phyloP scores from a whole-genome alignment of 805 yeast genomes.

The Myxozyma monticola region DNA sequence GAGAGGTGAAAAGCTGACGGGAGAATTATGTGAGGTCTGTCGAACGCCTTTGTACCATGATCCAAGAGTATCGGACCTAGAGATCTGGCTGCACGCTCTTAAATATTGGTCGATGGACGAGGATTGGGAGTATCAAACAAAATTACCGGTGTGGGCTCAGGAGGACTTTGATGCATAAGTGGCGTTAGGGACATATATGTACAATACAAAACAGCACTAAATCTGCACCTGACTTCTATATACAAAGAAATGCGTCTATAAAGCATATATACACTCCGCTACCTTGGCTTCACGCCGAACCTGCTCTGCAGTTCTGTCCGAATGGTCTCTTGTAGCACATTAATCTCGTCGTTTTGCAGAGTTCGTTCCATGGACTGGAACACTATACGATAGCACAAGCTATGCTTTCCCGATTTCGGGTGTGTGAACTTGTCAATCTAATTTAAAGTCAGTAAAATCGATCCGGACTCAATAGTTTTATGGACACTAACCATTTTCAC shows the following conservation, averaged over 20 bases:
- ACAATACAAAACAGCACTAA: too few species aligned
- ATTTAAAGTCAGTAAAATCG: too few species aligned
- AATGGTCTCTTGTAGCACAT: conserved; percentile 66
- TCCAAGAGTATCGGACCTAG: conserved; percentile 85
- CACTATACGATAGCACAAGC: conserved; percentile 85
- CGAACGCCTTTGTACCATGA: conserved; percentile 73
- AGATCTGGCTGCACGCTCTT: conserved; percentile 88
- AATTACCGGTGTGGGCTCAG: conserved; percentile 78
- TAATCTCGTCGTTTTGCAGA: conserved; percentile 81
- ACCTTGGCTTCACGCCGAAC: too few species aligned
- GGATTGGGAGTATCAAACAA: conserved; percentile 73
- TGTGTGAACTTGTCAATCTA: conserved; percentile 75
- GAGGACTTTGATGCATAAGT: conserved; percentile 12
- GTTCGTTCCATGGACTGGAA: conserved; percentile 92
- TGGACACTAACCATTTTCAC: conserved; percentile 50
- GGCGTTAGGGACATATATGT: too few species aligned
- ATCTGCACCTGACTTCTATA: too few species aligned
- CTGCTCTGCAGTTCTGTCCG: too few species aligned
- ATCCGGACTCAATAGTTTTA: background rate
- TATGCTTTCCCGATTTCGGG: conserved; percentile 72
- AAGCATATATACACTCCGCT: too few species aligned
- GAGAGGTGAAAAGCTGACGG: conserved; percentile 65
- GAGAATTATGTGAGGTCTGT: conserved; percentile 63
- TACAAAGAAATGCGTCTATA: too few species aligned
- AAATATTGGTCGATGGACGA: conserved; percentile 44